Evolutionary conservation across 2,329 filamentous ascomycete genomes (phyloP).

Genomic region (Teratosphaeriaceae sp.): DNA sequence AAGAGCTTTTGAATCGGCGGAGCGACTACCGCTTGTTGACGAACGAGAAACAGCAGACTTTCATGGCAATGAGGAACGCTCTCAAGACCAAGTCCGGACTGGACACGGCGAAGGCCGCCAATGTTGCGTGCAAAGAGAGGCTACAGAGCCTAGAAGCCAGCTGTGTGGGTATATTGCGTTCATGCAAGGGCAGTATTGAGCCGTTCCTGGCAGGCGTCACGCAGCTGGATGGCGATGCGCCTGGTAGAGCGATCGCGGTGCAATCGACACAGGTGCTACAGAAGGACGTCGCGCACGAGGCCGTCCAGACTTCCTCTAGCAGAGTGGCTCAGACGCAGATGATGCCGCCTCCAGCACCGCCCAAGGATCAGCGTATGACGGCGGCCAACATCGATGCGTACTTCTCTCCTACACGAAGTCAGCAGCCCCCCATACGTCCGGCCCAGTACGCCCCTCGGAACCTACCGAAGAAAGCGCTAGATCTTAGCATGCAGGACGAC

Average conservation of each 20-base stretch:
- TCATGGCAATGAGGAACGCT: constrained; percentile 16
- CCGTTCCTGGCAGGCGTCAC: constrained; percentile 6
- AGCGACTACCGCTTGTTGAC: constrained; percentile 14
- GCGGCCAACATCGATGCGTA: constrained; percentile 12
- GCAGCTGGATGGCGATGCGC: neutral
- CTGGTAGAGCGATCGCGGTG: constrained; percentile 17
- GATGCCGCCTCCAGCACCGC: constrained; percentile 12
- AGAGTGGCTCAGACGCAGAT: constrained; percentile 29
- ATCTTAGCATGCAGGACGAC: constrained; percentile 18
- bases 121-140: constrained; percentile 18
- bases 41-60: constrained; percentile 17
- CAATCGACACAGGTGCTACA: constrained; percentile 23
- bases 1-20: constrained; percentile 14
- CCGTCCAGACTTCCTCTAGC: constrained; percentile 20
- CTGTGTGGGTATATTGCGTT: constrained; percentile 17
- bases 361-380: constrained; percentile 8
- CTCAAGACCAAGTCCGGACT: constrained; percentile 15
- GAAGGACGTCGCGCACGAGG: neutral
- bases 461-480: constrained; percentile 7
- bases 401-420: constrained; percentile 12
- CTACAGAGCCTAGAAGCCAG: constrained; percentile 19
- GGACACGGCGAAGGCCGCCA: constrained; percentile 18
- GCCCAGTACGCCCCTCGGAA: constrained; percentile 1
- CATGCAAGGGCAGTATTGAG: constrained; percentile 19
- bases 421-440: neutral